Conservation (phyloP, 257 asterid species). For the Gardenia jasminoides region DNA sequence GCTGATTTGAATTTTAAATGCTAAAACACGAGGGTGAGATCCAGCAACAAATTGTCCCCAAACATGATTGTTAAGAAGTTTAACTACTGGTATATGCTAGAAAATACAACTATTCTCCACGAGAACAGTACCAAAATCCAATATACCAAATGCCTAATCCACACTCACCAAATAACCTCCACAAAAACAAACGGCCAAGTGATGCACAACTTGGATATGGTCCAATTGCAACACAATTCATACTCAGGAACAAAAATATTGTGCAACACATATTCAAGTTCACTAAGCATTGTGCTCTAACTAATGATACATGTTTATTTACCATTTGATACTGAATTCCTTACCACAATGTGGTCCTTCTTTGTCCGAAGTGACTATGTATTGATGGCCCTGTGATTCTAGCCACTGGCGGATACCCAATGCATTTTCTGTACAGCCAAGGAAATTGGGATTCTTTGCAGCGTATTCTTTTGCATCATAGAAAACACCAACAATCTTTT, state of each 20-base stretch:
- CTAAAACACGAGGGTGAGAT: neutral
- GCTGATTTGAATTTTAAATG: neutral
- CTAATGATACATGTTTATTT: neutral
- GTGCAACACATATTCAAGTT: neutral
- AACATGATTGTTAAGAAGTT: neutral
- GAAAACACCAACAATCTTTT: conserved; percentile 95
- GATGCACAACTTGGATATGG: neutral
- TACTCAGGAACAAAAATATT: neutral
- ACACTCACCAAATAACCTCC: neutral
- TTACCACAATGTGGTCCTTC: conserved; percentile 88
- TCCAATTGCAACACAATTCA: neutral
- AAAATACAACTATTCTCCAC: neutral
- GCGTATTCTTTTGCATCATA: conserved; percentile 91
- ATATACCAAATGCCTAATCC: neutral
- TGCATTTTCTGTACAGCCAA: conserved; percentile 85
- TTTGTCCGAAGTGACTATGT: conserved; percentile 87
- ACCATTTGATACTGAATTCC: conserved; percentile 1
- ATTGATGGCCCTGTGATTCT: conserved; percentile 85
- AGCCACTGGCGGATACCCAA: conserved; percentile 94
- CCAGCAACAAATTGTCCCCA: neutral
- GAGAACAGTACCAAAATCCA: neutral
- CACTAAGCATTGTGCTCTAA: neutral
- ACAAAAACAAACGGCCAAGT: neutral
- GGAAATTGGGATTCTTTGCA: conserved; percentile 77
- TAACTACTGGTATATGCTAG: neutral